Conservation (phyloP, 2,329 filamentous ascomycete genomes). For the Penicillium sp. region DNA sequence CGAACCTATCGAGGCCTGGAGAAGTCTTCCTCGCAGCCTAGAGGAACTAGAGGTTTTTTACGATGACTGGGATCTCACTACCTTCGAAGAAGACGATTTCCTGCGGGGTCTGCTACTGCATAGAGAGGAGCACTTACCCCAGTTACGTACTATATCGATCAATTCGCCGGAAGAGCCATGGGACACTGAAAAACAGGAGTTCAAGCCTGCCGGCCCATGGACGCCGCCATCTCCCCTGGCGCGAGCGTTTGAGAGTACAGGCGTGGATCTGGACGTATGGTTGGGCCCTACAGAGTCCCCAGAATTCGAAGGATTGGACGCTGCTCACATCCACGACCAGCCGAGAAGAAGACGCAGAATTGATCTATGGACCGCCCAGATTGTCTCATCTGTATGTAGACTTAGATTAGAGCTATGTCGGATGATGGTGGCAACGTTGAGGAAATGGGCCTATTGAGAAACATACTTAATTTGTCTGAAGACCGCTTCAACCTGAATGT, state of each 20-base stretch:
- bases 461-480: too few species aligned
- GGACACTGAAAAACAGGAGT: neutral
- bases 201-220: neutral
- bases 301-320: too few species aligned
- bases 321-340: too few species aligned
- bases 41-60: slow-evolving; percentile 13
- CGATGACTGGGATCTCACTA: slow-evolving; percentile 1
- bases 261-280: neutral
- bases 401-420: too few species aligned
- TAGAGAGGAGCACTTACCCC: neutral
- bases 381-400: too few species aligned
- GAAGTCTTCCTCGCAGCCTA: slow-evolving; percentile 5
- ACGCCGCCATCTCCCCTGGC: neutral
- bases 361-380: too few species aligned
- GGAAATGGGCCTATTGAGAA: too few species aligned
- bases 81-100: neutral
- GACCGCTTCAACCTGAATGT: too few species aligned
- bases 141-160: neutral
- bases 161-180: neutral
- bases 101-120: neutral
- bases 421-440: too few species aligned
- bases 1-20: neutral
- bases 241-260: neutral
- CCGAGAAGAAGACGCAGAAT: too few species aligned
- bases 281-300: neutral